phyloP scores from a whole-genome alignment of 345 rosid genomes.

The Isatis tinctoria region DNA sequence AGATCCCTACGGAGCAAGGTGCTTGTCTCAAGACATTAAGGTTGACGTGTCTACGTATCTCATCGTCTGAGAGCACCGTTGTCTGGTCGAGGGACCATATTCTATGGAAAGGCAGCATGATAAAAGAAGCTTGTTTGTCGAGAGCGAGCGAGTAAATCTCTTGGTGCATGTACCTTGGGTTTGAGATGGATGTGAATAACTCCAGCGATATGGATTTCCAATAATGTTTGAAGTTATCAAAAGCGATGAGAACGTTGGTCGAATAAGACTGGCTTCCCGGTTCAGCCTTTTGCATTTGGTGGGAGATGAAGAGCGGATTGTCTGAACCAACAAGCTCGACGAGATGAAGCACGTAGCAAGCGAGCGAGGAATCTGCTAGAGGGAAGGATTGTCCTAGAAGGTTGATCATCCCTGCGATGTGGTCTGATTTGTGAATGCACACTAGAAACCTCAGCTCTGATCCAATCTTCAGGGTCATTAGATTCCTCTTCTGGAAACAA shows the following conservation, averaged over 20 bases:
- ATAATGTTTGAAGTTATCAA: constrained; percentile 12
- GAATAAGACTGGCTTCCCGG: constrained; percentile 24
- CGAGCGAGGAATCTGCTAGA: not conserved
- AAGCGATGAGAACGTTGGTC: constrained; percentile 22
- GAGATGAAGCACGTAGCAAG: constrained; percentile 28
- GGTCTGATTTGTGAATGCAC: constrained; percentile 46
- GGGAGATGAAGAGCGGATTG: constrained; percentile 33
- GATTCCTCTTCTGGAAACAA: constrained; percentile 43
- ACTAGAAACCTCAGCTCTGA: constrained; percentile 39
- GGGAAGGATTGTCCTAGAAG: constrained; percentile 28
- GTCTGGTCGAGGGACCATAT: constrained; percentile 41
- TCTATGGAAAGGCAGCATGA: constrained; percentile 54
- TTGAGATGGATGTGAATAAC: constrained; percentile 30
- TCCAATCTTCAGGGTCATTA: constrained; percentile 24
- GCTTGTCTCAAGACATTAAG: constrained; percentile 42
- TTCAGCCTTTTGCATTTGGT: constrained; percentile 31
- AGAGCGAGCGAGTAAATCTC: constrained; percentile 50
- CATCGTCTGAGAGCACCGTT: constrained; percentile 33
- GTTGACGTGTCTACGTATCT: constrained; percentile 33
- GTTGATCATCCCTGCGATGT: constrained; percentile 28
- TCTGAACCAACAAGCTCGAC: constrained; percentile 29
- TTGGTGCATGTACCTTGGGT: constrained; percentile 44
- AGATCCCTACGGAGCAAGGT: constrained; percentile 60
- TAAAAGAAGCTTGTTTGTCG: constrained; percentile 39
- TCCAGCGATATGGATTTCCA: constrained; percentile 20